Evolutionary conservation across 2,329 filamentous ascomycete species (phyloP).

Genomic region (Immersiporthe knoxdaviesiana): DNA sequence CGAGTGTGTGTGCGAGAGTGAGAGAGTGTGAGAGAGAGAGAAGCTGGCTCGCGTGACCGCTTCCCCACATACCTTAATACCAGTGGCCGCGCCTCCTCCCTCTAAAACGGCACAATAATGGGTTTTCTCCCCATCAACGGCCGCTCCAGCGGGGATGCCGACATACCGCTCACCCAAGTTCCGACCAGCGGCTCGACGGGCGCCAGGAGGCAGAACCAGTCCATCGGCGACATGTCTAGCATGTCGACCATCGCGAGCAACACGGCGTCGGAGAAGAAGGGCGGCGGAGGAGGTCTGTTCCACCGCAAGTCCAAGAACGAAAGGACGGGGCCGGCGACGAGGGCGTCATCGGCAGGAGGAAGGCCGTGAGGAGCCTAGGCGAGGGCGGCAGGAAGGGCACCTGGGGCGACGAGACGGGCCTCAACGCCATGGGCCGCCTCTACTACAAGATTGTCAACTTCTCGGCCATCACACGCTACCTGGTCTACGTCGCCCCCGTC

Average conservation of each 20-base stretch:
- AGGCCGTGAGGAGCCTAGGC: slow-evolving; percentile 45
- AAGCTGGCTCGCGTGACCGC: background rate
- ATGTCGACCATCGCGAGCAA: slow-evolving; percentile 34
- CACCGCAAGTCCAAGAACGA: slow-evolving; percentile 37
- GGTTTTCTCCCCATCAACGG: slow-evolving; percentile 51
- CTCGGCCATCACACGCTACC: slow-evolving; percentile 66
- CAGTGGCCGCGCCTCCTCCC: slow-evolving; percentile 31
- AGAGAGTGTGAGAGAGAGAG: background rate
- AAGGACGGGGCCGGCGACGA: slow-evolving; percentile 40
- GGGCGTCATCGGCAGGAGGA: slow-evolving; percentile 52
- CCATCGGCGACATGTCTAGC: slow-evolving; percentile 41
- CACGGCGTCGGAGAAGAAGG: slow-evolving; percentile 48
- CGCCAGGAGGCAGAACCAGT: slow-evolving; percentile 41
- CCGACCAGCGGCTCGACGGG: slow-evolving; percentile 60
- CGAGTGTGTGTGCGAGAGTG: background rate
- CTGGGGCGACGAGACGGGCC: slow-evolving; percentile 54
- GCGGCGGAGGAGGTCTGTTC: slow-evolving; percentile 46
- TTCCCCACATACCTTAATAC: too few species aligned
- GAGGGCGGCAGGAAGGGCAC: slow-evolving; percentile 48
- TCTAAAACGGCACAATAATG: slow-evolving; percentile 43
- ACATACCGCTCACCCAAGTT: slow-evolving; percentile 60
- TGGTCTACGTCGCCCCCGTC: slow-evolving; percentile 69
- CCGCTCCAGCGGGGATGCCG: slow-evolving; percentile 40
- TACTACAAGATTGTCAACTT: slow-evolving; percentile 68
- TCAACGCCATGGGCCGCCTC: slow-evolving; percentile 68